Evolutionary conservation across 495 filamentous ascomycete genomes (phyloP), one percentile per base, ranked within the genome.

Genomic region (Xylaria palmicola): DNA sequence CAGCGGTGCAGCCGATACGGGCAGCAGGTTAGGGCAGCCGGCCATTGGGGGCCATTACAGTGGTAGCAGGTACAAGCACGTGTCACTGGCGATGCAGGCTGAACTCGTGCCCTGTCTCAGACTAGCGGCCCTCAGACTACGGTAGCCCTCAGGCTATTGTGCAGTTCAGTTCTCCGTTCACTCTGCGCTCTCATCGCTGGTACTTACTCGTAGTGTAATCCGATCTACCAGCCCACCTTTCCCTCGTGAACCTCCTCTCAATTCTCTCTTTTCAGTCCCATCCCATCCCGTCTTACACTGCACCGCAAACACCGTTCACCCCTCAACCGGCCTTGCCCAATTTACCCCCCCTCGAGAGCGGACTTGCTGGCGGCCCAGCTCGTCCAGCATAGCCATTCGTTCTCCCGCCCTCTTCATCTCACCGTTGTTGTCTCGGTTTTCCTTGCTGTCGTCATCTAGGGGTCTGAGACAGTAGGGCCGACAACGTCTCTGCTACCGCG

Each of bases 91-190:
- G 32, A 44, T 20, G 53, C 53, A 44, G 39, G 53, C 53, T 55
- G 51, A 56, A 56, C 53, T 39, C 39, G 53, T 56, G 53, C 53
- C 53, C 53, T 44, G 37, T 32, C 41, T 20, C 53, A 56, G 39
- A 43, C 19, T n/a, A 51, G 13, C 3, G 20, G 34, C 27, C 39
- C 52, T 41, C 20, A 55, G 19, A 55, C 22, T 41, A 20, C 32
- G 13, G 6, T 36, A 3, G 1, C 48, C 17, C 27, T 12, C 48
- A 34, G 48, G 27, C 27, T 13, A n/a, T n/a, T 20, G 47, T 19
- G 30, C 49, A 29, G 17, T 19, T 39, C 30, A 1, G 36, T 29
- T 39, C 30, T 37, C 32, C n/a, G 15, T 53, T 20, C 32, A 36
- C 20, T 13, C 24, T 29, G 19, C 50, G 39, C 39, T 39, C 1